Evolutionary conservation across 371 early-diverging fungal species (phyloP), one percentile per base, ranked within the genome.

Genomic region (Chytridiales sp.): DNA sequence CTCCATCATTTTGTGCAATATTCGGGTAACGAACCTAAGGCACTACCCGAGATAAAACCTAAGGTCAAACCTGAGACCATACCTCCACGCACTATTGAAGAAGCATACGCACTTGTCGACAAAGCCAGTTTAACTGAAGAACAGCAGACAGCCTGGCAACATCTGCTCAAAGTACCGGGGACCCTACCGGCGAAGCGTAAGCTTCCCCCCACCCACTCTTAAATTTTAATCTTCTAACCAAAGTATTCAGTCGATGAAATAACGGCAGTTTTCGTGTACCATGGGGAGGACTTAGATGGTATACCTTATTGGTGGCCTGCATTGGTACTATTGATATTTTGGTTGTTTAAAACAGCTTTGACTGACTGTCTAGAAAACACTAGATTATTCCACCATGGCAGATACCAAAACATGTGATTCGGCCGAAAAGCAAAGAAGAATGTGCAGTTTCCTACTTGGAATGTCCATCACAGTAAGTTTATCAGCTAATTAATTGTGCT

Each of bases 251-350:
- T 39, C 38, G 50, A 73, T 42, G 1, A 17, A 11, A 43, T 56
- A 3, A 22, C 38, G 43, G 48, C 51, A 13, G 69, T 72, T 11
- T 72, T 68, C 42, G 70, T 75, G 3, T 53, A 58, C 39, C 71
- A 72, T 15, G 62, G 56, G 0, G 69, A 67, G 26, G 49, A 35
- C 1, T n/a, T n/a, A n/a, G n/a, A n/a, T n/a, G 38, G 58, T 11
- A 42, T 4, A 2, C 41, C 32, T 21, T 59, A 47, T 32, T 75
- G 75, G 75, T 75, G 75, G 75, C 75, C 72, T 13, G 75, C 69
- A 6, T 6, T 75, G 60, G 74, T 65, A 46, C 35, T n/a, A n/a
- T n/a, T n/a, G n/a, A 51, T 38, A 11, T 22, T 34, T 24, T 15
- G 32, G n/a, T 24, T 31, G 8, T 26, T 32, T 21, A 36, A 5